Evolutionary conservation across 306 rosid species (phyloP).

Genomic region (Astragalus membranaceus): DNA sequence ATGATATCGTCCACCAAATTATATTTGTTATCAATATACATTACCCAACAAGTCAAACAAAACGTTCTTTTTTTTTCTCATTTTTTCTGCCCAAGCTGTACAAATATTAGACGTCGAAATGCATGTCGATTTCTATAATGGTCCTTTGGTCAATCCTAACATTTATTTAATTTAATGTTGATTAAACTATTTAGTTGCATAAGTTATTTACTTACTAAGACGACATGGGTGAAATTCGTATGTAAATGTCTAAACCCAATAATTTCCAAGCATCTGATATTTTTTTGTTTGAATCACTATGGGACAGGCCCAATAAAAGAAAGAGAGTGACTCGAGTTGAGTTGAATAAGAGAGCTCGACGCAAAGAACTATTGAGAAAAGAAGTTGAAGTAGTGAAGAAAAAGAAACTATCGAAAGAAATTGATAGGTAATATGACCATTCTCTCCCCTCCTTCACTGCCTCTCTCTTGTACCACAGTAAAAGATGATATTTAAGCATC

Average conservation of each 20-base stretch:
- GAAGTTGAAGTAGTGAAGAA: slow-evolving; percentile 53
- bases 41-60: not conserved
- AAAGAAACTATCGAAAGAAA: slow-evolving; percentile 56
- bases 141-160: not conserved
- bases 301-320: slow-evolving; percentile 43
- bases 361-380: slow-evolving; percentile 52
- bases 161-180: not conserved
- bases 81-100: not conserved
- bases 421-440: slow-evolving; percentile 54
- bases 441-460: not conserved
- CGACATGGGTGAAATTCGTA: not conserved
- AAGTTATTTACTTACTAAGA: not conserved
- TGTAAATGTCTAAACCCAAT: not conserved
- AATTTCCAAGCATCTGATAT: not conserved
- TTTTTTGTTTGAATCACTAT: slow-evolving; percentile 24
- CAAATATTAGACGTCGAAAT: not conserved
- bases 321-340: slow-evolving; percentile 69
- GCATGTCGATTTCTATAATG: not conserved
- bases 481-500: not conserved
- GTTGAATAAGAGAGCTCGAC: slow-evolving; percentile 68
- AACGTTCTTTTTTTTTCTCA: not conserved
- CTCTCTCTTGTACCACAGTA: not conserved
- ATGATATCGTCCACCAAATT: not conserved
- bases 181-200: not conserved
- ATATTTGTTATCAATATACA: not conserved